Evolutionary conservation across 306 rosid species (phyloP), one percentile per base, ranked within the genome.

Genomic region (Hippophae rhamnoides): DNA sequence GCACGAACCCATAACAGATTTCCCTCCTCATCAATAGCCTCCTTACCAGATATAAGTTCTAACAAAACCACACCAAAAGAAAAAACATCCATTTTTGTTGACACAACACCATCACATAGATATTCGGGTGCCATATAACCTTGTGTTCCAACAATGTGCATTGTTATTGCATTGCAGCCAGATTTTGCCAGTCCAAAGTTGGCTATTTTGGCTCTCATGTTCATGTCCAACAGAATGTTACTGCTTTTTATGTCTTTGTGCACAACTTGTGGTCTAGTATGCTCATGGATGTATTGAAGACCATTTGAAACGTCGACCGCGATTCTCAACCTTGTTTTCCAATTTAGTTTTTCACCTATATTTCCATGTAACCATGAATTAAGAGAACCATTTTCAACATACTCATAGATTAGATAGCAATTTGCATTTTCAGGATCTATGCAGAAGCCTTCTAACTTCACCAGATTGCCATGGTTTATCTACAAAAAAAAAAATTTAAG

Each of bases 381-480:
- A 0, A 92, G 86, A 57, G 96, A 87, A 51, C 95, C 98, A 43
- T 83, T 81, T 65, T 85, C 98, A 0, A 92, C 93, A 52, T 69
- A 88, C 70, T 88, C 98, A 10, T 92, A 92, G 10, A 88, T 79
- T 27, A 92, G 81, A 73, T 78, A 87, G 79, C 98, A 92, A 40
- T 68, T 83, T 43, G 75, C 81, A 75, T 81, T 89, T 18, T 73
- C 86, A 9, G 64, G 65, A 68, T 87, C 96, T 47, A 88, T 75
- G 88, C 98, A 85, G 54, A 92, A 92, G 41, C 98, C 98, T 47
- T 87, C 98, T 50, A 92, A 68, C 80, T 82, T 92, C 85, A 92
- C 96, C 72, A 92, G 60, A 73, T 75, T 92, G 69, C 98, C 98
- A 73, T 92, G 98, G 81, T 92, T 92, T 42, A 92, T 95, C 98